Percentiles rank a stretch among this genome's conserved stretches.
Evolutionary conservation across 352 stramenopile genomes (phyloP).

Genomic region (Pseudoperonospora humuli): DNA sequence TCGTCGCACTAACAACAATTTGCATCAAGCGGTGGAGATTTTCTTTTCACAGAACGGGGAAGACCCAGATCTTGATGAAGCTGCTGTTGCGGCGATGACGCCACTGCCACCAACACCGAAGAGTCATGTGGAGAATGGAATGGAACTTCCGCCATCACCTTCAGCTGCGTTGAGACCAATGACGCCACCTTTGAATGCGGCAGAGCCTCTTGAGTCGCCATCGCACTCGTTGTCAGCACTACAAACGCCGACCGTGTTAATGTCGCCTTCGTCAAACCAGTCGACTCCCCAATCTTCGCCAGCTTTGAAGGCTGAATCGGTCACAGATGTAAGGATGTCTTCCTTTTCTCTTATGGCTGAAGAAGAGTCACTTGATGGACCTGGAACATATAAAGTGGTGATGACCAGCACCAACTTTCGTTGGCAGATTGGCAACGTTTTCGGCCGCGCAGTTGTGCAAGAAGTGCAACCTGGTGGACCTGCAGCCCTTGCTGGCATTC

Average conservation of each 20-base stretch:
- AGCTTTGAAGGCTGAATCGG: constrained; percentile 6
- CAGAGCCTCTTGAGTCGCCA: constrained; percentile 13
- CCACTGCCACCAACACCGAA: constrained; percentile 4
- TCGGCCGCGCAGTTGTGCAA: constrained; percentile 76
- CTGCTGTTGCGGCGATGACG: constrained; percentile 17
- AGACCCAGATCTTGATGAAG: constrained; percentile 31
- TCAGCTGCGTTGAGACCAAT: constrained; percentile 9
- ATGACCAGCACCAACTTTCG: constrained; percentile 64
- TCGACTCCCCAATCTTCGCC: constrained; percentile 45
- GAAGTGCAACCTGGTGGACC: constrained; percentile 58
- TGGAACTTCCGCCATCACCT: constrained; percentile 4
- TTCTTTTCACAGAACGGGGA: constrained; percentile 64
- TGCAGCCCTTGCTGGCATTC: constrained; percentile 58
- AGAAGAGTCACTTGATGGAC: constrained; percentile 43
- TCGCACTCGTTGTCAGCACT: constrained; percentile 30
- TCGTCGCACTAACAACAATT: constrained; percentile 53
- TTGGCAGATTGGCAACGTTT: constrained; percentile 82
- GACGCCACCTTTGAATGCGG: constrained; percentile 17
- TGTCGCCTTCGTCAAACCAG: constrained; percentile 42
- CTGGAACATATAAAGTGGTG: constrained; percentile 76
- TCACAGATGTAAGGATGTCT: constrained; percentile 2
- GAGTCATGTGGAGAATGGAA: constrained; percentile 6
- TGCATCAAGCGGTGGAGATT: constrained; percentile 72
- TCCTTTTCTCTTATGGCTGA: not conserved
- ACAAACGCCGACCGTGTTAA: constrained; percentile 31